A percentile compares a stretch with the other conserved stretches of the same genome.
phyloP scores from a whole-genome alignment of 148 eudicot species.

The Polygonum maritimum region DNA sequence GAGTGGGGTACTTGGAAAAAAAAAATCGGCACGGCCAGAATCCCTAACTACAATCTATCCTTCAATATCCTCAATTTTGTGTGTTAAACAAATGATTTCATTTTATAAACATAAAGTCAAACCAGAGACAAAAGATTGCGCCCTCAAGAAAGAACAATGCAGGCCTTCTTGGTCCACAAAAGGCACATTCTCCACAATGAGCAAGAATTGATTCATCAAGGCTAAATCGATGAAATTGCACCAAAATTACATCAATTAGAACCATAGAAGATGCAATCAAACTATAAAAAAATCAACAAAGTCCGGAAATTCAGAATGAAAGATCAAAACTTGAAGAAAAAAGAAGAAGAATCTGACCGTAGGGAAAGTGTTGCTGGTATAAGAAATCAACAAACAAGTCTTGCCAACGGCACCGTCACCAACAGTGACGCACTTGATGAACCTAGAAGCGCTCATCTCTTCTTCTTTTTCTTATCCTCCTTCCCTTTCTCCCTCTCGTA shows the following conservation, averaged over 20 bases:
- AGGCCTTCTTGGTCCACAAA: background rate
- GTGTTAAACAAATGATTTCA: background rate
- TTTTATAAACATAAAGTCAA: background rate
- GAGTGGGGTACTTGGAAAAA: background rate
- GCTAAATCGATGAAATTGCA: background rate
- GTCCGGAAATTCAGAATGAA: background rate
- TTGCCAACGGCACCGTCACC: conserved; percentile 96
- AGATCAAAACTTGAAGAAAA: background rate
- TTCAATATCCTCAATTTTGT: background rate
- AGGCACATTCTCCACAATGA: background rate
- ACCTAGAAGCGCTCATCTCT: conserved; percentile 85
- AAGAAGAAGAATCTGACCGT: conserved; percentile 35
- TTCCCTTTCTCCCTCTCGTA: conserved; percentile 15
- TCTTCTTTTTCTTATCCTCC: background rate
- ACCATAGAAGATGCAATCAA: background rate
- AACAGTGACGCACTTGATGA: conserved; percentile 88
- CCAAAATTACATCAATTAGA: background rate
- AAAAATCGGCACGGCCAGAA: background rate
- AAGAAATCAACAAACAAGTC: conserved; percentile 84
- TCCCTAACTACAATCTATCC: background rate
- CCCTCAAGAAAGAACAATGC: background rate
- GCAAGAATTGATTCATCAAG: background rate
- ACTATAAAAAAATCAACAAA: background rate
- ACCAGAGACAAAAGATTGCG: background rate
- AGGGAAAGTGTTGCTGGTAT: conserved; percentile 96